Evolutionary conservation across 75 land plant species (phyloP).

Genomic region (Picea glauca): DNA sequence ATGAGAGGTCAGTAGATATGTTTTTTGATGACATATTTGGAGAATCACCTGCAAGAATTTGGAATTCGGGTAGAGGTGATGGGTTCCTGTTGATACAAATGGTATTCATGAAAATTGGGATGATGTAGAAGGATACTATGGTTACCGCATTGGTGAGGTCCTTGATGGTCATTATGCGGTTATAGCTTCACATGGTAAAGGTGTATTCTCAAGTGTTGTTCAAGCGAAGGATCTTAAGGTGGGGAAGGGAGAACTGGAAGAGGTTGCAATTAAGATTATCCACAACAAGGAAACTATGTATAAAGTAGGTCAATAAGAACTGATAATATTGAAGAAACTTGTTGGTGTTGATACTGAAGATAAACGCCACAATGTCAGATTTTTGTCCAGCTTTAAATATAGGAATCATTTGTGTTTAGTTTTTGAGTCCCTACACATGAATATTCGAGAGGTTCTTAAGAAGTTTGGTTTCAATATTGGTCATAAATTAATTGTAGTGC

Average conservation of each 20-base stretch:
- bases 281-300: conserved; percentile 94
- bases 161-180: conserved; percentile 78
- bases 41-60: too few species aligned
- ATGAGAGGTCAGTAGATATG: too few species aligned
- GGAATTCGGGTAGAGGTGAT: too few species aligned
- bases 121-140: too few species aligned
- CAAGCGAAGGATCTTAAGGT: conserved; percentile 93
- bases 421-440: conserved; percentile 99
- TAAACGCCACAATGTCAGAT: conserved; percentile 91
- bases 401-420: conserved; percentile 98
- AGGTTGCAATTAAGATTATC: conserved; percentile 94
- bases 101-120: too few species aligned
- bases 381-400: conserved; percentile 90
- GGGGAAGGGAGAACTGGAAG: conserved; percentile 71
- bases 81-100: too few species aligned
- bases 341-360: conserved; percentile 93
- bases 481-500: conserved; percentile 86
- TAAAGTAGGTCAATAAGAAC: conserved; percentile 79
- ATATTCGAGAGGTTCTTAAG: conserved; percentile 95
- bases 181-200: conserved; percentile 89
- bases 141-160: too few species aligned
- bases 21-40: too few species aligned
- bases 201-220: conserved; percentile 96
- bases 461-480: conserved; percentile 99
- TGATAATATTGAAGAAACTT: conserved; percentile 79